Base-by-base conservation (phyloP, 192 early-diverging fungal genomes). In the Linnemannia schmuckeri region DNA sequence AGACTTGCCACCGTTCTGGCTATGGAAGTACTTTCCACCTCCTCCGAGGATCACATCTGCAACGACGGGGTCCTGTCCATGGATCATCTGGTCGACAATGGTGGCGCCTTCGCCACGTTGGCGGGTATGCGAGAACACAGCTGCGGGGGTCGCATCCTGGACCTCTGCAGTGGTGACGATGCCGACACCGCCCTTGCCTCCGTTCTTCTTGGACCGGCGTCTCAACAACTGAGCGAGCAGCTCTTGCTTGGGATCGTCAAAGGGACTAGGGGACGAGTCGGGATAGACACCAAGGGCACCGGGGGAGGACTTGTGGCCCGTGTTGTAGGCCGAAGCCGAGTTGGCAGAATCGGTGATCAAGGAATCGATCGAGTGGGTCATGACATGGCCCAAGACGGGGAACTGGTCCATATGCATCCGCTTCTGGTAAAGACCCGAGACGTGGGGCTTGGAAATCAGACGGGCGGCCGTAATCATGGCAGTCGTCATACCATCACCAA, bases 291-390 rank as follows among this genome's bases (percentile, higher is more conserved):
- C 82, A 22, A 93, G 75, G 72, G 90, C 87, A 76, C 90, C 88
- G 81, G 89, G 80, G 54, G 77, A 80, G 35, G 79, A 75, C 88
- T 94, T 93, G 61, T 93, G 92, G 17, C 92, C 92, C 77, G 90
- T 82, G 69, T 89, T 81, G 84, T 93, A 93, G 42, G 93, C 72
- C 20, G 88, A 77, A 38, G 93, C 93, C 24, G 90, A 92, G 85
- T 93, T 93, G 82, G 93, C 93, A 72, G 93, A 94, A 70, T 93
- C 93, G 33, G 93, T 93, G 42, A 93, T 55, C n/a, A 93, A 85
- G 49, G 90, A 76, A 74, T 93, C 93, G 42, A 93, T 80, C 1
- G 88, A 91, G 84, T 93, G 91, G 85, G 92, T 92, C 81, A 88
- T 89, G 68, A 89, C 89, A 82, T 82, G 88, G 81, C 89, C 86